These are phyloP conservation scores for Agastache rugosa DNA, from an alignment of 257 asterid species.

Conservation along the genomic window DNA sequence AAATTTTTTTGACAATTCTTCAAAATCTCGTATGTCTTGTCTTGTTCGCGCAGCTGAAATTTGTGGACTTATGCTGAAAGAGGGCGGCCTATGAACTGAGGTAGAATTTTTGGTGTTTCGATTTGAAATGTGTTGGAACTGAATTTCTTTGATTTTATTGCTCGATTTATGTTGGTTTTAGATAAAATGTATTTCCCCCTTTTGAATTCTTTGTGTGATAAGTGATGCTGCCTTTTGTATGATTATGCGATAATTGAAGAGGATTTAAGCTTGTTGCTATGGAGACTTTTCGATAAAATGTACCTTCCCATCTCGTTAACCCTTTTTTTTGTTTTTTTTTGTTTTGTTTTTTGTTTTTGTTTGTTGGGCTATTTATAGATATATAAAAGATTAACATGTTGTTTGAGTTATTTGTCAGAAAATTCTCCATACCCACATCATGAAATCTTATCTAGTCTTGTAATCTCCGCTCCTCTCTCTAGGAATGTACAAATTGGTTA, in stretches of 20 bases:
- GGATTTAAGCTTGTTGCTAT: constrained; percentile 29
- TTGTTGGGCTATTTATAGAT: neutral
- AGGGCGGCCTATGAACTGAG: constrained; percentile 39
- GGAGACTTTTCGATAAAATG: neutral
- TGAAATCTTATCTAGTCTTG: constrained; percentile 14
- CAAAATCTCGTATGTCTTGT: constrained; percentile 16
- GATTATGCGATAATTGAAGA: constrained; percentile 26
- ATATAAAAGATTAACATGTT: neutral
- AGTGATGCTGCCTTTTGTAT: constrained; percentile 8
- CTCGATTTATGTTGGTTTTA: constrained; percentile 17
- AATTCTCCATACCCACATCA: neutral
- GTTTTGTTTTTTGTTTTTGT: no score
- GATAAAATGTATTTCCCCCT: neutral
- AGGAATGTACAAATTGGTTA: constrained; percentile 2
- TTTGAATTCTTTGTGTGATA: neutral
- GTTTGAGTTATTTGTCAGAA: neutral
- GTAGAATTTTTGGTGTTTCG: constrained; percentile 33
- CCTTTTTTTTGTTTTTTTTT: constrained; percentile 6
- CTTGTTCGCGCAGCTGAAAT: constrained; percentile 40
- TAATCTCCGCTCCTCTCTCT: neutral
- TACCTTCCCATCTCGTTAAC: constrained; percentile 1
- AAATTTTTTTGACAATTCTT: constrained; percentile 17
- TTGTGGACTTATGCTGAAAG: constrained; percentile 27
- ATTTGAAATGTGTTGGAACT: constrained; percentile 38
- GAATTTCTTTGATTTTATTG: neutral